Percentiles rank a stretch among this genome's conserved stretches.
Evolutionary conservation across 2,329 filamentous ascomycete species (phyloP).

Genomic region (Fusarium camptoceras): DNA sequence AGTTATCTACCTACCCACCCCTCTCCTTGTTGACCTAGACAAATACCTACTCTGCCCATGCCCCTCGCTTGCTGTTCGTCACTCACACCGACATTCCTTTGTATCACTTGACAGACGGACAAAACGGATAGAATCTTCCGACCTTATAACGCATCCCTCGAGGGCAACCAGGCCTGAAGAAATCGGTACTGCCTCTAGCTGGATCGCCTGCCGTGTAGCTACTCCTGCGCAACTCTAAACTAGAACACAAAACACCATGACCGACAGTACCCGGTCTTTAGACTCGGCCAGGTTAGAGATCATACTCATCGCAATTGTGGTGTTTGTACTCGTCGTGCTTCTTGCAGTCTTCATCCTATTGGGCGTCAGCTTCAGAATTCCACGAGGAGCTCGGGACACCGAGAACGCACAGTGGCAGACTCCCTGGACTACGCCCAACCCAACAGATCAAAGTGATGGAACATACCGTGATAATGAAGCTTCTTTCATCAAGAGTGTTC

Average conservation of each 20-base stretch:
- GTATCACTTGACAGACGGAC: constrained; percentile 8
- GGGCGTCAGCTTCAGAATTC: constrained; percentile 41
- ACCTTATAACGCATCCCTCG: neutral
- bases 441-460: constrained; percentile 16
- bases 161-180: neutral
- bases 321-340: constrained; percentile 50
- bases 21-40: constrained; percentile 1
- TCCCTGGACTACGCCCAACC: constrained; percentile 35
- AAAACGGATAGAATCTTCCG: neutral
- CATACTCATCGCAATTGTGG: constrained; percentile 49
- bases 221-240: neutral
- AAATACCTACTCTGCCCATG: neutral
- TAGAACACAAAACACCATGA: constrained; percentile 36
- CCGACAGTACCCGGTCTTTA: constrained; percentile 38
- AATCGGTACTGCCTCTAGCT: neutral
- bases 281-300: constrained; percentile 52
- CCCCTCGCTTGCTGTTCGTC: neutral
- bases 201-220: constrained; percentile 15
- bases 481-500: constrained; percentile 42
- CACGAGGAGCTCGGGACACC: constrained; percentile 17
- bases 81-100: constrained; percentile 14
- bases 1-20: neutral
- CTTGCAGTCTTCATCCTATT: constrained; percentile 50
- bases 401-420: constrained; percentile 35
- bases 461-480: constrained; percentile 36